Evolutionary conservation across 139 green algal genomes (phyloP).

Genomic region (Asterochloris erici): DNA sequence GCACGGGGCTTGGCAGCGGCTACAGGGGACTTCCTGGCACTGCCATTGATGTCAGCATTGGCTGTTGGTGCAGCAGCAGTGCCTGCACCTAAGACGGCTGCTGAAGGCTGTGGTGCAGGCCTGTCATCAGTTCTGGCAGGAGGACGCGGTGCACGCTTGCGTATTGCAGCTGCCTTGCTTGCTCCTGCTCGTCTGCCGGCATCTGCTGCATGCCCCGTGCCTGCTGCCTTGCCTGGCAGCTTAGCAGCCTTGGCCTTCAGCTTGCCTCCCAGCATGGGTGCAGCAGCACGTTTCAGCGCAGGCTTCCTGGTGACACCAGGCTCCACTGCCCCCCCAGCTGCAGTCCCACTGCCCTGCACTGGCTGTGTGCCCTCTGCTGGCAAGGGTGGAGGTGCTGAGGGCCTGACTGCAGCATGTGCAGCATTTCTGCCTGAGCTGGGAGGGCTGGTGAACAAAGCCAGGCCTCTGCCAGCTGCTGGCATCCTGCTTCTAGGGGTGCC

Average conservation of each 20-base stretch:
- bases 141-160: background rate
- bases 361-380: background rate
- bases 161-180: background rate
- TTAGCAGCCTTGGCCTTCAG: background rate
- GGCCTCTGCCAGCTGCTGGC: slow-evolving; percentile 1
- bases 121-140: background rate
- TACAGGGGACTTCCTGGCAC: background rate
- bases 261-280: background rate
- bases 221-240: background rate
- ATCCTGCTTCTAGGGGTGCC: background rate
- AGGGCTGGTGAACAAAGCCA: background rate
- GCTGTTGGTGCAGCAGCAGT: background rate
- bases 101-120: background rate
- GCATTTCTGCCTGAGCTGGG: background rate
- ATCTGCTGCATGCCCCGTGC: background rate
- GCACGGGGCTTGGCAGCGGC: background rate
- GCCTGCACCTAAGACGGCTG: background rate
- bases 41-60: no score
- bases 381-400: background rate
- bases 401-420: background rate
- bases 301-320: no score
- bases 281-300: background rate
- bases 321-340: background rate
- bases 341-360: background rate
- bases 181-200: background rate